Percentiles rank a stretch among this genome's conserved stretches.
These are phyloP conservation scores for Phytopythium aichiense DNA, from an alignment of 352 stramenopile species.

Conservation along the genomic window DNA sequence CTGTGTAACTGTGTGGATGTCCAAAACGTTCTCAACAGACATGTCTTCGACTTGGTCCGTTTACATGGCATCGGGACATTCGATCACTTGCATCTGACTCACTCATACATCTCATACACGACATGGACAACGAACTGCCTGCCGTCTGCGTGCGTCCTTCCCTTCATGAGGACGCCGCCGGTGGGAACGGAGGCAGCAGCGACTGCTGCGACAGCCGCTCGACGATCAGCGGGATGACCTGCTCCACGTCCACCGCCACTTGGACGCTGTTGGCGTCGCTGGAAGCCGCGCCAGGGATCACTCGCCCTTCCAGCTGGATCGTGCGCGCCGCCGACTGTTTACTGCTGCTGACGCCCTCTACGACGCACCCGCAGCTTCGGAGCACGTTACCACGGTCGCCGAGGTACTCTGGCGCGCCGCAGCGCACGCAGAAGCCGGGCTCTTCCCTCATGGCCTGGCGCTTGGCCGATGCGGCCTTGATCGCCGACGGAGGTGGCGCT, in stretches of 20 bases:
- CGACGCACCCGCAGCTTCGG: slow-evolving; percentile 38
- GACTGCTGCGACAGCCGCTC: slow-evolving; percentile 26
- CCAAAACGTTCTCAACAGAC: not conserved
- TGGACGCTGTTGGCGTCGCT: slow-evolving; percentile 10
- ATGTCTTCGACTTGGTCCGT: not conserved
- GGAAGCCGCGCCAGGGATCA: not conserved
- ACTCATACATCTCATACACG: not conserved
- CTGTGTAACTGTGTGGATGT: no score
- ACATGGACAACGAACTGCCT: not conserved
- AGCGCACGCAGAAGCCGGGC: slow-evolving; percentile 36
- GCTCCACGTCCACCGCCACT: slow-evolving; percentile 16
- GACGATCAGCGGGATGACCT: slow-evolving; percentile 21
- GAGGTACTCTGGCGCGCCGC: slow-evolving; percentile 38
- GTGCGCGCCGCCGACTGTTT: not conserved
- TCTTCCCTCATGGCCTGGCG: slow-evolving; percentile 12
- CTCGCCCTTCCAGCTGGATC: slow-evolving; percentile 10
- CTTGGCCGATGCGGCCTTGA: slow-evolving; percentile 8
- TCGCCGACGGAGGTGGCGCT: slow-evolving; percentile 14
- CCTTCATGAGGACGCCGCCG: not conserved
- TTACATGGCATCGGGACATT: not conserved
- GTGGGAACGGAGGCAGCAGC: not conserved
- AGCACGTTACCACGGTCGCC: slow-evolving; percentile 36
- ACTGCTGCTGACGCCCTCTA: not conserved
- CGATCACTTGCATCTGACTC: not conserved
- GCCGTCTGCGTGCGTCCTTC: not conserved